Conservation (phyloP, 2,329 filamentous ascomycete species). For the Mollisiaceae sp. region DNA sequence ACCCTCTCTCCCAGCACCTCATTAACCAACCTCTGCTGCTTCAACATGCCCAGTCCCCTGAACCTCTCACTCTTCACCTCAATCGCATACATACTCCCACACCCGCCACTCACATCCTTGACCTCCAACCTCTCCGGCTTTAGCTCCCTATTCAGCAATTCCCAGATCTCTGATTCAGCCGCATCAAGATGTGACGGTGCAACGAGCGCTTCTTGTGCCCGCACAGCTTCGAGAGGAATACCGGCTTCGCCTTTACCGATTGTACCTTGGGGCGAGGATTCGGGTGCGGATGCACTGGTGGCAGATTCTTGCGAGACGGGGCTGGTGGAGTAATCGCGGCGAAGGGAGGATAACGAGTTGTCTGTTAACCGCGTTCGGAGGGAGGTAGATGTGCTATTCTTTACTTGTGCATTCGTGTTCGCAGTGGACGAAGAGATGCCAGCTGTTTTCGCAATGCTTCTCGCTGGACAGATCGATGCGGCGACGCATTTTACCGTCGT, state of each 20-base stretch:
- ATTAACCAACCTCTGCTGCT: slow-evolving; percentile 85
- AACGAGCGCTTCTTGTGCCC: slow-evolving; percentile 31
- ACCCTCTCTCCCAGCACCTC: slow-evolving; percentile 74
- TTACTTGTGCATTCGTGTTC: not conserved
- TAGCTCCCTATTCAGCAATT: slow-evolving; percentile 44
- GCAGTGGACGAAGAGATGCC: not conserved
- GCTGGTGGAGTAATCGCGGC: too few species aligned
- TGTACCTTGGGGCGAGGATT: slow-evolving; percentile 22
- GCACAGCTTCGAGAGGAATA: slow-evolving; percentile 12
- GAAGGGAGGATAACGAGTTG: not conserved
- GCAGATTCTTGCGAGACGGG: too few species aligned
- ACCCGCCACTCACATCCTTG: slow-evolving; percentile 82
- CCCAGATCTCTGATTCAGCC: slow-evolving; percentile 64
- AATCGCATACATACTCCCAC: slow-evolving; percentile 86
- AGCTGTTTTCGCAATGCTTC: slow-evolving; percentile 9
- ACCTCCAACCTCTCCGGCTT: slow-evolving; percentile 48
- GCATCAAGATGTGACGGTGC: slow-evolving; percentile 58
- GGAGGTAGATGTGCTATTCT: not conserved
- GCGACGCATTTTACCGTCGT: slow-evolving; percentile 17
- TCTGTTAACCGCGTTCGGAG: not conserved
- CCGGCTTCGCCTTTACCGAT: slow-evolving; percentile 24
- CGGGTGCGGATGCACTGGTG: slow-evolving; percentile 18
- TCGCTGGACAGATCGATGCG: slow-evolving; percentile 21
- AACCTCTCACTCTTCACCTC: slow-evolving; percentile 77
- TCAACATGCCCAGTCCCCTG: slow-evolving; percentile 71